Conservation (phyloP, 805 yeast genomes). For the Myxozyma lipomycoides region DNA sequence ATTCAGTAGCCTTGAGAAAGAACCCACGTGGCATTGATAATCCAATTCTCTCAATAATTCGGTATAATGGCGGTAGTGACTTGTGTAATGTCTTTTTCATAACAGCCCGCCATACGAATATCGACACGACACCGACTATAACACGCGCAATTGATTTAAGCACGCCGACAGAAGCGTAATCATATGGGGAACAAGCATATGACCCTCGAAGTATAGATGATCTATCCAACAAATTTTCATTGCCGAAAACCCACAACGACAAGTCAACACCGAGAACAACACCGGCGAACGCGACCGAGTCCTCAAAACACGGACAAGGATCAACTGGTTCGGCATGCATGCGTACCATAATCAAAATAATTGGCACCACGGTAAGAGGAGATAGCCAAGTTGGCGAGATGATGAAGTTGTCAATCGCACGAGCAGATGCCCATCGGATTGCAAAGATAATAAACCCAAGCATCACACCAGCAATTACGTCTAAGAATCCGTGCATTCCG, state of each 20-base stretch:
- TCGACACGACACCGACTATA: constrained; percentile 55
- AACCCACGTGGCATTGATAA: constrained; percentile 41
- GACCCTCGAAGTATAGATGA: constrained; percentile 28
- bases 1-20: constrained; percentile 40
- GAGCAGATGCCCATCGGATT: constrained; percentile 44
- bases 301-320: constrained; percentile 94
- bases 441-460: constrained; percentile 57
- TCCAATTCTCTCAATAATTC: constrained; percentile 38
- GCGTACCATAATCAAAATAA: constrained; percentile 53
- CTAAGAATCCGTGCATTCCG: constrained; percentile 95
- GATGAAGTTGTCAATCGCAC: constrained; percentile 44
- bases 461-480: constrained; percentile 59
- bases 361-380: constrained; percentile 36
- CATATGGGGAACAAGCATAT: constrained; percentile 40
- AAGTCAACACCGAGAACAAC: constrained; percentile 76
- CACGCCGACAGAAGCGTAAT: constrained; percentile 44
- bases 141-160: constrained; percentile 47
- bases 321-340: constrained; percentile 82
- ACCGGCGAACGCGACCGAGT: constrained; percentile 87
- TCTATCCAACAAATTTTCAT: constrained; percentile 15
- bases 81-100: constrained; percentile 64
- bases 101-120: constrained; percentile 68
- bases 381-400: constrained; percentile 24
- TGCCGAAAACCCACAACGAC: constrained; percentile 49
- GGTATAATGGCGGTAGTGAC: constrained; percentile 58